Conservation (phyloP, 108 stramenopile genomes). For the Nitzschia palea region DNA sequence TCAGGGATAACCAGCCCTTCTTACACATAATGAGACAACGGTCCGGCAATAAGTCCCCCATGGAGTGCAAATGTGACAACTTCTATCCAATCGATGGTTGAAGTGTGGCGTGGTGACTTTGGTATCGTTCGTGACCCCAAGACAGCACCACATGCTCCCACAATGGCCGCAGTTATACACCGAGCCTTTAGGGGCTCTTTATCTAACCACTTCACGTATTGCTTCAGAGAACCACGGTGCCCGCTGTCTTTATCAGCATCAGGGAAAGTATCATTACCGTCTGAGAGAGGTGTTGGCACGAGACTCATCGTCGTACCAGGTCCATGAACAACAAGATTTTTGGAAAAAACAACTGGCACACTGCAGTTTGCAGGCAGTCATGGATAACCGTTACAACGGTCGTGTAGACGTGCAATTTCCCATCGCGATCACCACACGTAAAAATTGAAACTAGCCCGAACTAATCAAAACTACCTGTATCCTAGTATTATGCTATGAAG, state of each 20-base stretch:
- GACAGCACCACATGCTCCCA: slow-evolving; percentile 10
- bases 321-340: too few relatives aligned
- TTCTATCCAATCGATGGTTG: slow-evolving; percentile 8
- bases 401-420: too few relatives aligned
- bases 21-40: slow-evolving; percentile 9
- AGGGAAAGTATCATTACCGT: neutral
- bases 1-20: too few relatives aligned
- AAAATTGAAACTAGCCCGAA: too few relatives aligned
- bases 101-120: neutral
- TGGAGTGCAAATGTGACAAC: slow-evolving; percentile 5
- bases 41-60: slow-evolving; percentile 16
- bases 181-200: slow-evolving; percentile 7
- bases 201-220: slow-evolving; percentile 2
- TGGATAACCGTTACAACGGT: too few relatives aligned
- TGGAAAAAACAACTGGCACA: too few relatives aligned
- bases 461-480: too few relatives aligned
- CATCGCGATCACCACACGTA: too few relatives aligned
- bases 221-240: neutral
- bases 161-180: neutral
- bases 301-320: slow-evolving; percentile 5
- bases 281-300: neutral
- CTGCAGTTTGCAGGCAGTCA: too few relatives aligned
- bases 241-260: neutral
- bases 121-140: slow-evolving; percentile 2
- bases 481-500: too few relatives aligned